Evolutionary conservation across 2,329 filamentous ascomycete genomes (phyloP), one percentile per base, ranked within the genome.

Genomic region (Pseudogymnoascus sp.): DNA sequence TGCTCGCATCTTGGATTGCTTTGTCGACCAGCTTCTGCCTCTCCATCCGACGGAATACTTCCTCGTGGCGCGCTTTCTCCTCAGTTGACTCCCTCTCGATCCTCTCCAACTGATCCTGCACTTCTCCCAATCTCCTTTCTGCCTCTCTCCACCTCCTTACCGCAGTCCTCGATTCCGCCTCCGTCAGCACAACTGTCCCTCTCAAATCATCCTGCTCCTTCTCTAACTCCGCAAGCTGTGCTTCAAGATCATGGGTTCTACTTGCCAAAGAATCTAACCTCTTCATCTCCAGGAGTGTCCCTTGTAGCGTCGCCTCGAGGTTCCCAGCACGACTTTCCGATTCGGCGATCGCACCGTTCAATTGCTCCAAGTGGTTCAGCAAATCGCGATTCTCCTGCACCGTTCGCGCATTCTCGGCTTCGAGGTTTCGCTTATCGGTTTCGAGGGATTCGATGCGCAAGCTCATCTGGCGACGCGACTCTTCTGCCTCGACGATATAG

Each of bases 401-500:
- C 28, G 88, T 89, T 65, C 82, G 81, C 62, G 87, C 86, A 77
- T 97, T 99, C 70, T 85, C 83, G 43, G 81, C 80, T 75, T 96
- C 90, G 65, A 96, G 83, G 64, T 84, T 79, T 70, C 79, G 81
- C 77, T 96, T 96, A 69, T 86, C 84, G 60, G 75, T 75, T 77
- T 96, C 91, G 61, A 99, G 81, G 66, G 82, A 82, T 69, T 89
- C 87, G 72, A 97, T 92, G 65, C 84, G 89, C 55, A 79, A 76
- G 49, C 84, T 82, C 76, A 97, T 86, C 65, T 88, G 84, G 65
- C 81, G 79, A 65, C 93, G 89, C 74, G 97, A 92, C 69, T 87
- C 86, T 79, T 96, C 92, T 64, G 93, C 91, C 75, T 96, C 91
- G 69, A 88, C 88, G 82, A 97, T 93, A 76, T 96, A 97, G 64